phyloP scores from a whole-genome alignment of 306 rosid species.

The Clitoria ternatea region DNA sequence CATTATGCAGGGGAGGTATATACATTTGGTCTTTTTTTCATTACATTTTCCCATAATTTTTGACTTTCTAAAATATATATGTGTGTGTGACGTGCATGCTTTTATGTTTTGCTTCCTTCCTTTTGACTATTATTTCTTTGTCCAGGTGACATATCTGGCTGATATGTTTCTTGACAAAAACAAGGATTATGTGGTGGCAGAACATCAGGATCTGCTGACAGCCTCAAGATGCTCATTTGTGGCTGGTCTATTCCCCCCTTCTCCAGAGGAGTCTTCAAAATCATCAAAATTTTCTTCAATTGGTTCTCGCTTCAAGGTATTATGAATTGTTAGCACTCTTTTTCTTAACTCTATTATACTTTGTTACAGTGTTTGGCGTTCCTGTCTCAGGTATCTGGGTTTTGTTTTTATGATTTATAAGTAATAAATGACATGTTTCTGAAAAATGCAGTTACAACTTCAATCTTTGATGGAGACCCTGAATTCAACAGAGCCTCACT shows the following conservation, averaged over 20 bases:
- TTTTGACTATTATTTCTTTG: conserved; percentile 22
- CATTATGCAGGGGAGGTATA: conserved; percentile 99
- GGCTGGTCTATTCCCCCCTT: conserved; percentile 84
- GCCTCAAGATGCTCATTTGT: conserved; percentile 86
- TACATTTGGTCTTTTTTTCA: conserved; percentile 23
- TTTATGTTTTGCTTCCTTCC: conserved; percentile 12
- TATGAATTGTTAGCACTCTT: background rate
- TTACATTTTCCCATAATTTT: conserved; percentile 22
- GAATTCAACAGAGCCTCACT: conserved; percentile 95
- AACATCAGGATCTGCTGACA: conserved; percentile 86
- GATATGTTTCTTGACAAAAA: conserved; percentile 96
- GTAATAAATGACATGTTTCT: conserved; percentile 24
- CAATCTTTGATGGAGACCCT: conserved; percentile 99
- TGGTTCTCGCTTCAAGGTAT: conserved; percentile 97
- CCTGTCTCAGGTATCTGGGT: conserved; percentile 7
- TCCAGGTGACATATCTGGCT: conserved; percentile 86
- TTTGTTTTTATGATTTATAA: conserved; percentile 14
- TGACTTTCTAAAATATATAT: background rate
- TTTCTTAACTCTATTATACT: conserved; percentile 4
- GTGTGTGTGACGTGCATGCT: background rate
- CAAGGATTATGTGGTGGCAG: conserved; percentile 99
- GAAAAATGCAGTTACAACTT: conserved; percentile 85
- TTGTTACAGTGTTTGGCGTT: background rate
- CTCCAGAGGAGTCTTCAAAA: conserved; percentile 88
- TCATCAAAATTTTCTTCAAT: conserved; percentile 95